Evolutionary conservation across 2,329 filamentous ascomycete species (phyloP).

Genomic region (Aspergillaceae sp.): DNA sequence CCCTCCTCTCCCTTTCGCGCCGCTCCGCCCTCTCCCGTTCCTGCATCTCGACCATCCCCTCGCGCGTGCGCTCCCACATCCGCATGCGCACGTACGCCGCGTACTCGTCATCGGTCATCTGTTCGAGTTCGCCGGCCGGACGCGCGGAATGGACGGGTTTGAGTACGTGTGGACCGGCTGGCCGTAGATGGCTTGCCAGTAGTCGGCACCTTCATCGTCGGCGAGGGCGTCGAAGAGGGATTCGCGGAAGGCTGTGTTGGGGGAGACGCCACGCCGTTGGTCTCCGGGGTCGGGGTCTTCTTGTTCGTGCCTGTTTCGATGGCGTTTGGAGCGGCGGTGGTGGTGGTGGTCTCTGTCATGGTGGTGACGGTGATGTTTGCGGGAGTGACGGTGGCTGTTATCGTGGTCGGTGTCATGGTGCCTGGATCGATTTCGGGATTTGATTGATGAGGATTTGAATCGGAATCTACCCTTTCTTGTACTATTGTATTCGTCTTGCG

Average conservation of each 20-base stretch:
- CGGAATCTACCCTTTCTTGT: constrained; percentile 22
- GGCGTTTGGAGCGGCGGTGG: constrained; percentile 8
- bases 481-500: constrained; percentile 8
- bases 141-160: constrained; percentile 40
- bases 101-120: constrained; percentile 91
- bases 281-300: constrained; percentile 1
- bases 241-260: constrained; percentile 75
- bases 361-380: constrained; percentile 3
- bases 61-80: constrained; percentile 95
- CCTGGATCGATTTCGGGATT: constrained; percentile 7
- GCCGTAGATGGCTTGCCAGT: constrained; percentile 95
- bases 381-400: background rate
- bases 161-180: constrained; percentile 82
- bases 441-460: constrained; percentile 22
- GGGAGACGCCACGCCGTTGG: constrained; percentile 41
- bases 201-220: constrained; percentile 89
- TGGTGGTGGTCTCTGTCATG: constrained; percentile 1
- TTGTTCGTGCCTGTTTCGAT: constrained; percentile 4
- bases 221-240: constrained; percentile 95
- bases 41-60: constrained; percentile 70
- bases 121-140: constrained; percentile 55
- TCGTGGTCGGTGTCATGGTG: constrained; percentile 4
- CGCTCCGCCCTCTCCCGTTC: constrained; percentile 37
- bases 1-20: constrained; percentile 56
- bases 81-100: constrained; percentile 70